Conservation (phyloP, 306 rosid species). For the Vigna trinervia region DNA sequence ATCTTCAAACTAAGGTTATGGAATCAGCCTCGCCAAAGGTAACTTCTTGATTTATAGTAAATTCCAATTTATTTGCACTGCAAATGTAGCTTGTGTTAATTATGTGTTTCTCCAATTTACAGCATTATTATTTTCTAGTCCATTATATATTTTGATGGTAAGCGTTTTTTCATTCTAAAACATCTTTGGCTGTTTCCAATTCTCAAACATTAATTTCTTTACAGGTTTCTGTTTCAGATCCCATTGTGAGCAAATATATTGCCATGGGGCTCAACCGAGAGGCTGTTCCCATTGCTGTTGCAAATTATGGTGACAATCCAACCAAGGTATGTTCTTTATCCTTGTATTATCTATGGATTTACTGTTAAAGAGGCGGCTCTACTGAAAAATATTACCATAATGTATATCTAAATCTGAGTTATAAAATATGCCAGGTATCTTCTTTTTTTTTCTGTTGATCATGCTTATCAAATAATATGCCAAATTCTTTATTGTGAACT, state of each 20-base stretch:
- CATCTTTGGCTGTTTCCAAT: slow-evolving; percentile 5
- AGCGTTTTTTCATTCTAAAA: background rate
- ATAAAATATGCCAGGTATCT: background rate
- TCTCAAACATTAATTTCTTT: background rate
- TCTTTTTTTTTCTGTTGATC: background rate
- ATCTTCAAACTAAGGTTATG: slow-evolving; percentile 53
- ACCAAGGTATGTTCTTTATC: slow-evolving; percentile 59
- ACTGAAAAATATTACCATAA: slow-evolving; percentile 6
- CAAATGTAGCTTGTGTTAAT: background rate
- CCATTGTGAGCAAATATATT: slow-evolving; percentile 65
- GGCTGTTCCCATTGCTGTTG: slow-evolving; percentile 69
- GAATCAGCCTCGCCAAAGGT: slow-evolving; percentile 57
- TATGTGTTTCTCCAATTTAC: background rate
- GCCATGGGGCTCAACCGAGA: slow-evolving; percentile 69
- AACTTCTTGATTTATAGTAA: slow-evolving; percentile 23
- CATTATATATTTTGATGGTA: background rate
- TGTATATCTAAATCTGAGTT: background rate
- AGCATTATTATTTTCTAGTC: background rate
- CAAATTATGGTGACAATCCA: slow-evolving; percentile 76
- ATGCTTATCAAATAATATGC: background rate
- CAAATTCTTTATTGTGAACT: background rate
- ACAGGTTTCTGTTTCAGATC: slow-evolving; percentile 65
- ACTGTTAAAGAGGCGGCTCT: background rate
- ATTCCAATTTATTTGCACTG: background rate
- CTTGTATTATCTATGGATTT: background rate